Evolutionary conservation across 1,139 yeast genomes (phyloP).

Genomic region (Hyphopichia khmerensis): DNA sequence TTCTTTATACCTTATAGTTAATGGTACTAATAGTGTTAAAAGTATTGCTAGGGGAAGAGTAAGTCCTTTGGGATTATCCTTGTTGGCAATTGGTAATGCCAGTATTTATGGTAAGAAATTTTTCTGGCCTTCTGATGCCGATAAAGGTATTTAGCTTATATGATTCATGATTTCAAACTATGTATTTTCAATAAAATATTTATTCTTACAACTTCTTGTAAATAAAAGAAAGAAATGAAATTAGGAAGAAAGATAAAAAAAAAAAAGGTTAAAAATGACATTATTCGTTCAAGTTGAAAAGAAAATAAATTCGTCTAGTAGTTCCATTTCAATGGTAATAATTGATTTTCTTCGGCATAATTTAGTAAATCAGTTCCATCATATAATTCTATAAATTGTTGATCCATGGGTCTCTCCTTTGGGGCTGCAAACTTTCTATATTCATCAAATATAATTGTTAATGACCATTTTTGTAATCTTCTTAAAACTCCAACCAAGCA

Average conservation of each 20-base stretch:
- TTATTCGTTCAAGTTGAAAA: background rate
- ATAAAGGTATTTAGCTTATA: background rate
- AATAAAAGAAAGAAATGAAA: no score
- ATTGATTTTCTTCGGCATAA: slow-evolving; percentile 49
- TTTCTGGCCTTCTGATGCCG: slow-evolving; percentile 35
- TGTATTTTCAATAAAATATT: no score
- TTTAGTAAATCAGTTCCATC: slow-evolving; percentile 60
- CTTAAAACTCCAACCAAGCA: slow-evolving; percentile 92
- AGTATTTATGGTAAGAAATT: slow-evolving; percentile 69
- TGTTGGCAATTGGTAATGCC: slow-evolving; percentile 63
- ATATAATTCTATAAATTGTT: slow-evolving; percentile 89
- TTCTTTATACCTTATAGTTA: slow-evolving; percentile 68
- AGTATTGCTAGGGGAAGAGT: slow-evolving; percentile 36
- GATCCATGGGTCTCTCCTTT: slow-evolving; percentile 91
- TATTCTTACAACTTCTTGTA: no score
- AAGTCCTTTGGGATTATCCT: slow-evolving; percentile 61
- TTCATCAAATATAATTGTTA: slow-evolving; percentile 92
- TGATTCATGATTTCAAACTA: background rate
- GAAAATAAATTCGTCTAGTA: slow-evolving; percentile 5
- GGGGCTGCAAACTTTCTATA: slow-evolving; percentile 93
- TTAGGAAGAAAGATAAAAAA: background rate
- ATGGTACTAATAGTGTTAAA: slow-evolving; percentile 60
- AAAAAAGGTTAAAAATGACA: no score
- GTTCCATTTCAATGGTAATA: slow-evolving; percentile 73
- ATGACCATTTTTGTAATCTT: slow-evolving; percentile 85